phyloP scores from a whole-genome alignment of 495 filamentous ascomycete species.

The Articulospora tetracladia region DNA sequence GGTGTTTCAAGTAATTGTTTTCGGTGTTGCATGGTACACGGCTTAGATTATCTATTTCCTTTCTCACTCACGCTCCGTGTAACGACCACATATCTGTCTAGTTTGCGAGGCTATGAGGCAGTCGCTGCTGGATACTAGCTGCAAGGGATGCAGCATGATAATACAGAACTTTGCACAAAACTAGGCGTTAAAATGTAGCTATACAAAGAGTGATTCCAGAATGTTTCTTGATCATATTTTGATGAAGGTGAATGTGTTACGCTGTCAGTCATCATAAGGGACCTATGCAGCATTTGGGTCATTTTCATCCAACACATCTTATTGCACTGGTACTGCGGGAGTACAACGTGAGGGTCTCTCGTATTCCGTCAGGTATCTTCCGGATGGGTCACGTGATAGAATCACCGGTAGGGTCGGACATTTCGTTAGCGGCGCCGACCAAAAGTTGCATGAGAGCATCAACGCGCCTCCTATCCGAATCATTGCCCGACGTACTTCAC shows the following conservation, averaged over 20 bases:
- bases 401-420: background rate
- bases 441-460: background rate
- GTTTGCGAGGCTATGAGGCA: constrained; percentile 17
- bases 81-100: constrained; percentile 22
- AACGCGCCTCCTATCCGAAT: background rate
- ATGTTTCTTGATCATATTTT: no score
- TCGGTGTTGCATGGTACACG: constrained; percentile 28
- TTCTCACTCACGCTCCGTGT: constrained; percentile 18
- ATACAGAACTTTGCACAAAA: constrained; percentile 12
- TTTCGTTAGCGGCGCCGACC: constrained; percentile 1
- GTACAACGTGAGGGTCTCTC: no score
- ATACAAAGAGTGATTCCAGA: no score
- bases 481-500: background rate
- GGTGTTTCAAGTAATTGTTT: constrained; percentile 21
- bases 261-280: no score
- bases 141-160: constrained; percentile 22
- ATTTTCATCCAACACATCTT: no score
- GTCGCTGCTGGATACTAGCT: constrained; percentile 16
- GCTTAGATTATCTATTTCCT: constrained; percentile 27
- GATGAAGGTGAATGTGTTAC: no score
- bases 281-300: no score
- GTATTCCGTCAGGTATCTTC: no score
- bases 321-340: no score
- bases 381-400: no score
- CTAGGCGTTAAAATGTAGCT: background rate